Evolutionary conservation across 2,329 filamentous ascomycete genomes (phyloP).

Genomic region (Talaromyces pinophilus): DNA sequence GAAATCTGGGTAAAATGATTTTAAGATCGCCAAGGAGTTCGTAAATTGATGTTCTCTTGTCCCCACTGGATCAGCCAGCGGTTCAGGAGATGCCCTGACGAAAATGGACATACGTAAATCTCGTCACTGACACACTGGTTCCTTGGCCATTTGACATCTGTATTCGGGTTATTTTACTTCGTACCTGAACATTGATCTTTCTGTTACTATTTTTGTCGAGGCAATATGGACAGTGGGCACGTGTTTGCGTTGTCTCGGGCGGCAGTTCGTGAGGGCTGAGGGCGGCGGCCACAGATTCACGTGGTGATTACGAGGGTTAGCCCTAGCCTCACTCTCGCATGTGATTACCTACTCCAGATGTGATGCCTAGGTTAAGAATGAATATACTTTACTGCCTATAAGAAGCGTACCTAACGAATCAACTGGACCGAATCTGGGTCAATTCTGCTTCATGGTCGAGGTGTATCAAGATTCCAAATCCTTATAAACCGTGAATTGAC

Average conservation of each 20-base stretch:
- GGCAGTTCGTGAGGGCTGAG: not conserved
- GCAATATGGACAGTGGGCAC: not conserved
- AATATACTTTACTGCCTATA: not conserved
- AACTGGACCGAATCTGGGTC: not conserved
- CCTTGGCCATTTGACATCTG: not conserved
- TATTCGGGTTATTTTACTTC: not conserved
- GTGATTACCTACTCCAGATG: not conserved
- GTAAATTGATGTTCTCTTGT: conserved; percentile 9
- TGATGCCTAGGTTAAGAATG: not conserved
- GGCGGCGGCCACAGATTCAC: not conserved
- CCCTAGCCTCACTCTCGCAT: not conserved
- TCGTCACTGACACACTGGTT: not conserved
- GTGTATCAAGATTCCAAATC: not conserved
- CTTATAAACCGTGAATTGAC: not conserved
- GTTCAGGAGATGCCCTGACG: not conserved
- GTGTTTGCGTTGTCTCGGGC: not conserved
- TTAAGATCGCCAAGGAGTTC: conserved; percentile 14
- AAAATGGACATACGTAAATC: not conserved
- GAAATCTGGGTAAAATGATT: not conserved
- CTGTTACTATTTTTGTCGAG: conserved; percentile 4
- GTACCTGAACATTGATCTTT: not conserved
- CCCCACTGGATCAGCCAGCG: not conserved
- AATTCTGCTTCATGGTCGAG: not conserved
- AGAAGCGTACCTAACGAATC: not conserved
- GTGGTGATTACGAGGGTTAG: not conserved